Conservation (phyloP, 2,329 filamentous ascomycete species). For the Pseudogymnoascus pannorum region DNA sequence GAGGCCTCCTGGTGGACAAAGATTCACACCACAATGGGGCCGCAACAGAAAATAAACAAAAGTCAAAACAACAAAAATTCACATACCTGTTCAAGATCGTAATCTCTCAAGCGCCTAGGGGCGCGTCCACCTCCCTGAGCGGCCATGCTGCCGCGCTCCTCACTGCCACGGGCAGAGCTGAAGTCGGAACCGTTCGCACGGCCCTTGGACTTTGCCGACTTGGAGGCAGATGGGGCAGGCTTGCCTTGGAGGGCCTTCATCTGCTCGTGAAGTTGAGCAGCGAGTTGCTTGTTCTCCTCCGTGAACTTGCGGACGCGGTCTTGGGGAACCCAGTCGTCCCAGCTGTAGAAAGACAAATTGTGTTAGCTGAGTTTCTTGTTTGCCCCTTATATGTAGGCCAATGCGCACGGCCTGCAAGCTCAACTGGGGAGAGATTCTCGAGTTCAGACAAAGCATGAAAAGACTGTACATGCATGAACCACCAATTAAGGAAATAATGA, state of each 20-base stretch:
- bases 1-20: background rate
- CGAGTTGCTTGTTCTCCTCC: conserved; percentile 89
- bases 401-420: background rate
- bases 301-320: conserved; percentile 92
- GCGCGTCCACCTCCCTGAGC: conserved; percentile 57
- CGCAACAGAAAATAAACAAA: conserved; percentile 17
- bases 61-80: too few relatives aligned
- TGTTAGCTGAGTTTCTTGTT: background rate
- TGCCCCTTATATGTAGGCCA: background rate
- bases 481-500: background rate
- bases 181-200: conserved; percentile 47
- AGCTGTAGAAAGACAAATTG: conserved; percentile 41
- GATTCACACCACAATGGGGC: background rate
- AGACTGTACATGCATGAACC: background rate
- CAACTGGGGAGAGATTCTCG: background rate
- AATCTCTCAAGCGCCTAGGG: conserved; percentile 69
- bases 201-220: conserved; percentile 45
- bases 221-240: conserved; percentile 30
- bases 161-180: conserved; percentile 64
- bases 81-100: conserved; percentile 74
- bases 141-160: conserved; percentile 61
- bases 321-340: conserved; percentile 97
- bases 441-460: background rate
- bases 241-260: conserved; percentile 40
- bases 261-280: conserved; percentile 63